These are phyloP conservation scores for Teunomyces barrocoloradensis DNA, from an alignment of 805 yeast genomes.

Conservation along the genomic window DNA sequence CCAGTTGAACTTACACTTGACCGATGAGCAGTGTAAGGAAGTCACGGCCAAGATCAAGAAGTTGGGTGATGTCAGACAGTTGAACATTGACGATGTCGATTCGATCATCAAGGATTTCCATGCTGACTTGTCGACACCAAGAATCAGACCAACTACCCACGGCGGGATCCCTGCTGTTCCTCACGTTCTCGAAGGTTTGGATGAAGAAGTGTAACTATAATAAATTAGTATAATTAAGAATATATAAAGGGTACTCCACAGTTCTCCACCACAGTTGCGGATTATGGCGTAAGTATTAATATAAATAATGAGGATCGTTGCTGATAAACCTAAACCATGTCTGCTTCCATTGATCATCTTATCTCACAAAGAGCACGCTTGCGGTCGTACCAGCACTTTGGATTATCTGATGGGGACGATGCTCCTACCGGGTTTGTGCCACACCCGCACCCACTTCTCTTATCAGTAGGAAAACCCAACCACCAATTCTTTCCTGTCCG, in stretches of 20 bases:
- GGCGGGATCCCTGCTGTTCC: constrained; percentile 7
- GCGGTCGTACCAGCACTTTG: constrained; percentile 7
- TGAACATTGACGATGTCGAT: constrained; percentile 96
- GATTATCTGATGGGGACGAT: neutral
- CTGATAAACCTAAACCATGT: neutral
- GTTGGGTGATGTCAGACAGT: constrained; percentile 91
- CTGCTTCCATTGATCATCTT: constrained; percentile 5
- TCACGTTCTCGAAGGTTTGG: constrained; percentile 11
- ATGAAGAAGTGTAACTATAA: constrained; percentile 1
- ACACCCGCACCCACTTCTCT: constrained; percentile 7
- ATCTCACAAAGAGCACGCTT: constrained; percentile 4
- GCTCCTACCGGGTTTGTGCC: constrained; percentile 9
- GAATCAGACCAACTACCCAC: constrained; percentile 8
- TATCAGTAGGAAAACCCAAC: constrained; percentile 8
- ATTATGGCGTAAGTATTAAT: neutral
- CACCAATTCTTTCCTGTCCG: constrained; percentile 8
- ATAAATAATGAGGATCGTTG: neutral
- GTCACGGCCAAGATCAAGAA: constrained; percentile 90
- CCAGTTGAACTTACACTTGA: constrained; percentile 83
- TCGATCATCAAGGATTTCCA: constrained; percentile 94
- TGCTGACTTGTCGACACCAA: constrained; percentile 64
- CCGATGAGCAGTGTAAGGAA: constrained; percentile 93
- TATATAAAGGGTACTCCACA: neutral
- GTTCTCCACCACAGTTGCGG: neutral
- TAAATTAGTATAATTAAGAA: neutral